Evolutionary conservation across 108 stramenopile genomes (phyloP), one percentile per base, ranked within the genome.

Genomic region (Nitzschia palea): DNA sequence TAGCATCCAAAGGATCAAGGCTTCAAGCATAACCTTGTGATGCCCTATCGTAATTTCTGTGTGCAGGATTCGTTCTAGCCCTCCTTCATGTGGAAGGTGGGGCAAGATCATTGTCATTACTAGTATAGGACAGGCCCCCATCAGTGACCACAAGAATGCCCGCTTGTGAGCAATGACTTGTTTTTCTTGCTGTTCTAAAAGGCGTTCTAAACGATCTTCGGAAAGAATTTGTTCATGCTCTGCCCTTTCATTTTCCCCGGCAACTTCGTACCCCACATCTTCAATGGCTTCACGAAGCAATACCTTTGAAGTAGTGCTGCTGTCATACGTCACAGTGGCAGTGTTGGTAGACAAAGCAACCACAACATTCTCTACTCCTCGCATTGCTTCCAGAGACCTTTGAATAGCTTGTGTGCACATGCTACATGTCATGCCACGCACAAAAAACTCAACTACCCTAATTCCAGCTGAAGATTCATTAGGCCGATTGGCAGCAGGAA

Each of bases 381-480:
- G 44, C 6, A 77, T 35, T 22, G 23, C 34, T 14, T 65, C 45
- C 6, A 82, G 37, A 6, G 72, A 52, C 27, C 25, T 28, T 14
- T 62, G 30, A 28, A 82, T 70, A 32, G 68, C 67, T 44, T 65
- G 35, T 8, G 62, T 68, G 34, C 82, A 83, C 68, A 78, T 70
- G n/a, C 54, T 73, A 43, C 82, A 83, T 20, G 82, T 79, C 82
- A 83, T 83, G 23, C 78, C 82, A 27, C 44, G 54, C 14, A 81
- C 65, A 0, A 44, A 6, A 52, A 74, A 59, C 34, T 74, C 69
- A 3, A 61, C 51, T 33, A 47, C 69, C 32, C 40, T 56, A n/a
- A 25, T 18, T 17, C 9, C 44, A 18, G 4, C 5, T 17, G 43
- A n/a, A 20, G 30, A 30, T 8, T 52, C 10, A 32, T 35, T 44